Evolutionary conservation across 1,284 basidiomycete genomes (phyloP).

Genomic region (Puccinia sorghi): DNA sequence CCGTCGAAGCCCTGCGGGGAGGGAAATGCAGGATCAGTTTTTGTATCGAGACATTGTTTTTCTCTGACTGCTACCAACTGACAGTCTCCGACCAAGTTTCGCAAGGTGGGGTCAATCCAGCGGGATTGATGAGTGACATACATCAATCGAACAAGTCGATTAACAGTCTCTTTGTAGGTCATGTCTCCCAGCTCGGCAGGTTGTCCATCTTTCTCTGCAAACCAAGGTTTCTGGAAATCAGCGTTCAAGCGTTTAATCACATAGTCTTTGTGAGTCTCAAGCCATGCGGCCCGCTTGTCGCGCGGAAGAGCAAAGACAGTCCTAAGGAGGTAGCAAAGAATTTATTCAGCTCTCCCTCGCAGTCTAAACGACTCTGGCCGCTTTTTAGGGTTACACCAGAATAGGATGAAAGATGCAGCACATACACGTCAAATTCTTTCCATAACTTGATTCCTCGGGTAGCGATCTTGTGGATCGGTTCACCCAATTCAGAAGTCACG

Average conservation of each 20-base stretch:
- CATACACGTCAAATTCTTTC: constrained; percentile 88
- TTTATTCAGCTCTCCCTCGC: too few relatives aligned
- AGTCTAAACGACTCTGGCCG: too few relatives aligned
- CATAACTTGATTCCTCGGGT: constrained; percentile 94
- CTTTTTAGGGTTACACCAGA: too few relatives aligned
- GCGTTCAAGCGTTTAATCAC: constrained; percentile 89
- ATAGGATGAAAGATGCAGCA: neutral
- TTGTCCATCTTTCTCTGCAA: constrained; percentile 89
- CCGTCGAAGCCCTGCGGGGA: constrained; percentile 50
- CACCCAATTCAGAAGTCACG: constrained; percentile 94
- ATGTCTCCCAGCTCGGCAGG: constrained; percentile 84
- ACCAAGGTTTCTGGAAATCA: constrained; percentile 83
- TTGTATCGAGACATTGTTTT: too few relatives aligned
- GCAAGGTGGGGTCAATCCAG: constrained; percentile 91
- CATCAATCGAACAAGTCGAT: constrained; percentile 89
- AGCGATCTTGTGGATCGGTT: constrained; percentile 98
- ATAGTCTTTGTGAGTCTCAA: constrained; percentile 80
- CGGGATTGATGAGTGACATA: constrained; percentile 85
- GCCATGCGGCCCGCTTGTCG: constrained; percentile 88
- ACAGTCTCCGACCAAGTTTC: constrained; percentile 85
- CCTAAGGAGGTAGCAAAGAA: constrained; percentile 34
- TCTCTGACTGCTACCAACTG: neutral
- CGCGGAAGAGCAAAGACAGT: constrained; percentile 90
- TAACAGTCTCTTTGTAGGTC: constrained; percentile 95
- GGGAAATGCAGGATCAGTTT: too few relatives aligned